Percentiles rank a stretch among this genome's conserved stretches.
phyloP scores from a whole-genome alignment of 2,329 filamentous ascomycete genomes.

The Ophiostoma sp. region DNA sequence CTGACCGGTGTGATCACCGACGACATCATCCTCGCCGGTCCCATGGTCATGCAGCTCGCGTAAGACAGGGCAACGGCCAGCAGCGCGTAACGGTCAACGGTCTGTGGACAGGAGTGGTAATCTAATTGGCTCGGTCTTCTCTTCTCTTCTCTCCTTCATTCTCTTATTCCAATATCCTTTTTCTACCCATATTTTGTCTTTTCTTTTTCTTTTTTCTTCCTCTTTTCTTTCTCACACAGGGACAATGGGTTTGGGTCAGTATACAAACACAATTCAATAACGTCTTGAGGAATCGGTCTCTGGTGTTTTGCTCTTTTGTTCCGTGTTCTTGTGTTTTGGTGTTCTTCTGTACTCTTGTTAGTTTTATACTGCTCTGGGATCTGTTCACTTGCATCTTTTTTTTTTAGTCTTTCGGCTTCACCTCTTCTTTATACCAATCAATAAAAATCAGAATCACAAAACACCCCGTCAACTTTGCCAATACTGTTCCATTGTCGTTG shows the following conservation, averaged over 20 bases:
- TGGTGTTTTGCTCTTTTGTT: background rate
- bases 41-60: slow-evolving; percentile 52
- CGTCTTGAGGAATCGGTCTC: background rate
- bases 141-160: background rate
- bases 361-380: background rate
- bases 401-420: background rate
- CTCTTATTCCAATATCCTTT: background rate
- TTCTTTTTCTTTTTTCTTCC: background rate
- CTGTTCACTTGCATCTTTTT: background rate
- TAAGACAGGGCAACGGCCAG: slow-evolving; percentile 26
- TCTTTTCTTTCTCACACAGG: background rate
- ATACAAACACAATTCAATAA: background rate
- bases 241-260: background rate
- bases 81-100: too few relatives aligned
- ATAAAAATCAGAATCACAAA: background rate
- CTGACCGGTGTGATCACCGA: slow-evolving; percentile 50
- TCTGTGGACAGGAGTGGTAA: background rate
- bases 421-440: background rate
- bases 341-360: background rate
- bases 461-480: background rate
- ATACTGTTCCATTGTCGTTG: background rate
- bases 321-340: background rate
- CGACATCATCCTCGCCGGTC: slow-evolving; percentile 60
- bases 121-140: slow-evolving; percentile 7
- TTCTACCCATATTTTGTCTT: background rate